Evolutionary conservation across 176 grass and related monocot genomes (phyloP), one percentile per base, ranked within the genome.

Genomic region (Puya raimondii): DNA sequence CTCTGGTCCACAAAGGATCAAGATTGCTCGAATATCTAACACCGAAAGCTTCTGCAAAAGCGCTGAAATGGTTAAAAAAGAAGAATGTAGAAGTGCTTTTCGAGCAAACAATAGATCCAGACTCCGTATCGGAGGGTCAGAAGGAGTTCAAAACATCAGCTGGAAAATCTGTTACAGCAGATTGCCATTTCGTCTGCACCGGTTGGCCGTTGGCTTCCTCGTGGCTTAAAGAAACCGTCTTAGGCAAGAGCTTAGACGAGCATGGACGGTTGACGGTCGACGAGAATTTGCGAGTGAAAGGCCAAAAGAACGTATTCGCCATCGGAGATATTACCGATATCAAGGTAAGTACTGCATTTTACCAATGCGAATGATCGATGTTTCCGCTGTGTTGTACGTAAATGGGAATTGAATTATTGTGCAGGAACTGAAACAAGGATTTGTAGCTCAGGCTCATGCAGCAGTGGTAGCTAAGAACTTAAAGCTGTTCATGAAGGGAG

Each of bases 61-160:
- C 84, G 23, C 65, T 88, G 66, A 70, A 93, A 80, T 99, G 94
- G 94, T 73, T 93, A 69, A 84, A 78, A 78, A 78, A 69, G 2
- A 97, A 97, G 79, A 90, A 88, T 66, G 89, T 99, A 14, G 84
- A 93, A 63, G 94, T 99, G 13, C 84, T 99, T 66, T 82, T 99
- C 53, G 68, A 88, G 18, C 89, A 99, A 65, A 87, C 87, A 1
- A 27, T 99, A 64, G 87, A 88, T 61, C 68, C 90, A 23, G 52
- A 71, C 29, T 83, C 87, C 52, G 25, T 90, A 69, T 81, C 87
- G 2, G 67, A 86, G 50, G 50, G 64, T 12, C 72, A 84, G 0
- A 72, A 74, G 21, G 59, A 79, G 17, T 93, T 81, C 54, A 84
- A 16, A 65, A 93, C 89, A 74, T 92, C 89, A 63, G 65, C 69